phyloP scores from a whole-genome alignment of 176 grass and related monocot species.

The Aegilops bicornis region DNA sequence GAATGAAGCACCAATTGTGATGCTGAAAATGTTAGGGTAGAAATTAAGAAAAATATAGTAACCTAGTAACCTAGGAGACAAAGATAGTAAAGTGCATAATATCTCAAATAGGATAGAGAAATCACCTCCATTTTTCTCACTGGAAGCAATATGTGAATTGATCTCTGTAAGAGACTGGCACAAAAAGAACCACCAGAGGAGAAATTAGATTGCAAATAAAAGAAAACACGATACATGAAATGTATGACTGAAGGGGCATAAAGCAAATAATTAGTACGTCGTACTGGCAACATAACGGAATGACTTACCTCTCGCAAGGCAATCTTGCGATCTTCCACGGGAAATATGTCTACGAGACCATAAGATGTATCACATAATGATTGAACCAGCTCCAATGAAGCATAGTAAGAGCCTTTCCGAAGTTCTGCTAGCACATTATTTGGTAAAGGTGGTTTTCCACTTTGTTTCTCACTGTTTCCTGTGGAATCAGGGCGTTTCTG shows the following conservation, averaged over 20 bases:
- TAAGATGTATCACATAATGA: slow-evolving; percentile 96
- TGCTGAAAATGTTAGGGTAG: not conserved
- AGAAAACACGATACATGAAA: not conserved
- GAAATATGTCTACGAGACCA: slow-evolving; percentile 94
- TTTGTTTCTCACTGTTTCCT: slow-evolving; percentile 62
- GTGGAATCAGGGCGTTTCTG: slow-evolving; percentile 68
- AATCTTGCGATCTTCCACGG: slow-evolving; percentile 94
- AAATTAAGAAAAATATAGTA: not conserved
- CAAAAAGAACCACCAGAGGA: slow-evolving; percentile 15
- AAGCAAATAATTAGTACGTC: not conserved
- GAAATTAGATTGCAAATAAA: slow-evolving; percentile 19
- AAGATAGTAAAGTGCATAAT: slow-evolving; percentile 10
- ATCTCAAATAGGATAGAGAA: slow-evolving; percentile 40
- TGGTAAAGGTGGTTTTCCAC: slow-evolving; percentile 90
- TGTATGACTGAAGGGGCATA: not conserved
- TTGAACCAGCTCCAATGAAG: slow-evolving; percentile 94
- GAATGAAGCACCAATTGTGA: not conserved
- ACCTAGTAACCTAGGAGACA: not conserved
- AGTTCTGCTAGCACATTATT: slow-evolving; percentile 74
- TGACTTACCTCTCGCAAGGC: slow-evolving; percentile 75
- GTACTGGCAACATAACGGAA: slow-evolving; percentile 13
- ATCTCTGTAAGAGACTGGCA: slow-evolving; percentile 80
- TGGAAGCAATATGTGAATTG: slow-evolving; percentile 76
- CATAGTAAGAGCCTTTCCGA: slow-evolving; percentile 92
- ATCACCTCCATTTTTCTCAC: slow-evolving; percentile 92